A percentile compares a stretch with the other conserved stretches of the same genome.
Conservation (phyloP, 257 asterid species). For the Solanum bulbocastanum region DNA sequence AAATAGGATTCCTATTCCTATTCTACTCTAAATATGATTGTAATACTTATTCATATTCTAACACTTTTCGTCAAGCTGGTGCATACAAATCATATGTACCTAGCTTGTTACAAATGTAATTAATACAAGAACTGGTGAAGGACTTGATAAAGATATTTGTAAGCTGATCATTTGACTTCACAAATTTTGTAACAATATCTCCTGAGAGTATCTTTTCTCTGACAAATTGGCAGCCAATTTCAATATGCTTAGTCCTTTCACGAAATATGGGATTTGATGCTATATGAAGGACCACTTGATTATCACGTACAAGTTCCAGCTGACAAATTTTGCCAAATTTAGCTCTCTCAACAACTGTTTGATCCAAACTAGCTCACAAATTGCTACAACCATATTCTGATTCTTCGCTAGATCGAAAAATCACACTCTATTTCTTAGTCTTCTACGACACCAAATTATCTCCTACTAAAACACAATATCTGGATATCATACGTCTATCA, state of each 20-base stretch:
- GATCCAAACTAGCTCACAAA: background rate
- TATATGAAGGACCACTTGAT: background rate
- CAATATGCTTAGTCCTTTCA: background rate
- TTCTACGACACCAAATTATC: background rate
- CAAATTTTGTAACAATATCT: background rate
- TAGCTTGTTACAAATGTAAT: too few species aligned
- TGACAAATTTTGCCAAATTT: background rate
- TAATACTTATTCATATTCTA: background rate
- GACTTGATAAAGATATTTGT: background rate
- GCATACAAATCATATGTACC: background rate
- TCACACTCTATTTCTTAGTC: background rate
- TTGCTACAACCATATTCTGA: background rate
- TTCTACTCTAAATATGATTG: background rate
- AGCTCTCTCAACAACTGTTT: background rate
- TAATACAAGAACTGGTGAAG: background rate
- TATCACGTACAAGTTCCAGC: background rate
- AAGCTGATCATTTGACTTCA: background rate
- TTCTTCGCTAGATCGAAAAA: background rate
- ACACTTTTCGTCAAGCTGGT: background rate
- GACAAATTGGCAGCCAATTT: background rate
- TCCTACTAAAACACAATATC: background rate
- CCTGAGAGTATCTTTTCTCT: background rate
- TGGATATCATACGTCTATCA: accelerated
- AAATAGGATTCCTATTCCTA: background rate
- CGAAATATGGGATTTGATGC: background rate